Conservation (phyloP, 805 yeast genomes). For the Candida rishiriensis region DNA sequence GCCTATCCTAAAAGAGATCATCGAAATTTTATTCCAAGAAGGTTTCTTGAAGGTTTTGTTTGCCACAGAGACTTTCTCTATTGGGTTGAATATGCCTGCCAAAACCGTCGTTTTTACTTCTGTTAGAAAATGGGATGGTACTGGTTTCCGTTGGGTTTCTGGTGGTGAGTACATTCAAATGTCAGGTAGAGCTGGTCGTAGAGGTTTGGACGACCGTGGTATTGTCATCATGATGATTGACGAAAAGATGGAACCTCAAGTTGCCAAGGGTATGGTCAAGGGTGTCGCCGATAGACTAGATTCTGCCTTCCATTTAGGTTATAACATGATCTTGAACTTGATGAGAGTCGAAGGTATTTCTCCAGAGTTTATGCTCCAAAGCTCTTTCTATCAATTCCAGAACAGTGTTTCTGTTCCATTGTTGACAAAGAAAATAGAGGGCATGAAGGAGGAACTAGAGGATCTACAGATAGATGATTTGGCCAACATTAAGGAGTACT, state of each 20-base stretch:
- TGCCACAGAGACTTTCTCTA: conserved; percentile 97
- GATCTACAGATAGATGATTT: conserved; percentile 67
- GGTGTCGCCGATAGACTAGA: conserved; percentile 98
- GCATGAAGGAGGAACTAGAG: conserved; percentile 45
- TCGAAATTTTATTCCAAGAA: conserved; percentile 95
- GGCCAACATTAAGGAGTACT: conserved; percentile 69
- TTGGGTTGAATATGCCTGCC: conserved; percentile 99
- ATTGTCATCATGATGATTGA: conserved; percentile 99
- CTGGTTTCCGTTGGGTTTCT: conserved; percentile 96
- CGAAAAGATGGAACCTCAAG: conserved; percentile 99
- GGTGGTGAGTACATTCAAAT: conserved; percentile 99
- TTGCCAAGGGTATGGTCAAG: conserved; percentile 98
- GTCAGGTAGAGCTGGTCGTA: conserved; percentile 46
- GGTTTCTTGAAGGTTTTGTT: conserved; percentile 90
- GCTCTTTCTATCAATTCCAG: conserved; percentile 93
- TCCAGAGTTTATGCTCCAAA: conserved; percentile 94
- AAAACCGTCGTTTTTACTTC: conserved; percentile 97
- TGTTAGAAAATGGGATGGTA: conserved; percentile 98
- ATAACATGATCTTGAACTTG: conserved; percentile 92
- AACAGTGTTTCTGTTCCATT: conserved; percentile 86
- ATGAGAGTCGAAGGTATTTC: conserved; percentile 98
- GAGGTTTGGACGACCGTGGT: conserved; percentile 99
- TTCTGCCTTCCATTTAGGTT: conserved; percentile 96
- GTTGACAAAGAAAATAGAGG: conserved; percentile 63
- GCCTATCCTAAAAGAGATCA: conserved; percentile 89